Base-by-base conservation (phyloP, 805 yeast genomes). In the Candida michaelii region DNA sequence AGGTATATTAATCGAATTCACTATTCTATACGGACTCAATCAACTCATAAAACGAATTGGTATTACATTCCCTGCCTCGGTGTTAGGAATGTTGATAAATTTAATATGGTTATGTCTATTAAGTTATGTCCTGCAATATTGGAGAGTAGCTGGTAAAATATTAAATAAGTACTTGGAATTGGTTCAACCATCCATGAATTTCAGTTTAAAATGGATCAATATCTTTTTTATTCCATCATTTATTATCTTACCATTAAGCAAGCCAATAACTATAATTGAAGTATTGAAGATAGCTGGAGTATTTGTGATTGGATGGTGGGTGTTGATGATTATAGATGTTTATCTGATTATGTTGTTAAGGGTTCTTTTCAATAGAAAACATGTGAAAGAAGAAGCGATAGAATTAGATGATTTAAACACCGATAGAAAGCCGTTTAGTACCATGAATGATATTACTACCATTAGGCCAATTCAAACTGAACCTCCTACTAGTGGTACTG, bases 191-290 rank as follows among this genome's bases (percentile, higher is more conserved):
- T 78, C 88, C 12, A 76, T 77, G 65, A 83, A 84, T 47, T 83
- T 84, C 58, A 70, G 83, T 1, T 67, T 85, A 38, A 71, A 83
- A 42, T 85, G 93, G 91, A 86, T 86, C 62, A 84, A 83, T 56
- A 74, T 83, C 5, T 84, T 82, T 55, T 86, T 85, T 68, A 80
- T 87, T 0, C 91, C 93, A 1, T 81, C 89, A 0, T 85, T 86
- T 55, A 78, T 85, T 27, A 76, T 82, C 0, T 69, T 85, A 25
- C 91, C 91, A 0, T 68, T 85, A 40, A 76, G 87, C 10, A 74
- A 76, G n/a, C 75, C 76, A 46, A 81, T 86, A 36, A 68, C 82
- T 13, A 82, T 81, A 32, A 75, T 73, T 16, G 91, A 85, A 51
- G 86, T 87, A 9, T 67, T 83, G 51, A 81, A 81, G 39, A 85